Conservation (phyloP, 2,329 filamentous ascomycete species). For the Neonectria neomacrospora region DNA sequence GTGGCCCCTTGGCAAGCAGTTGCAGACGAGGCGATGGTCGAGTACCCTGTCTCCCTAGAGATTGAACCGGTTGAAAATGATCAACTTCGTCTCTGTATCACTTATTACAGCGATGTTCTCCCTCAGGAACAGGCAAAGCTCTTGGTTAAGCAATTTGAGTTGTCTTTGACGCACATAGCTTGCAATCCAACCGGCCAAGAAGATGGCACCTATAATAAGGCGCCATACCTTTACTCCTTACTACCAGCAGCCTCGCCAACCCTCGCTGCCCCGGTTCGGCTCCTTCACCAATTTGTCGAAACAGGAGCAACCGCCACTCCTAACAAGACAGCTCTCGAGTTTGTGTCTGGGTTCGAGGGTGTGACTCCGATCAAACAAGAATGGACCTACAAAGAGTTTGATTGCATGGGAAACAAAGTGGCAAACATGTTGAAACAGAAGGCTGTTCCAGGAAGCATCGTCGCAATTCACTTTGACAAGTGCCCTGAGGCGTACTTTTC, state of each 20-base stretch:
- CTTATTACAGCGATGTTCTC: slow-evolving; percentile 71
- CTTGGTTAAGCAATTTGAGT: slow-evolving; percentile 78
- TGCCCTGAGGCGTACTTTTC: slow-evolving; percentile 85
- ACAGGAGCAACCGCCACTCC: slow-evolving; percentile 66
- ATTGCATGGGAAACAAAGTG: slow-evolving; percentile 77
- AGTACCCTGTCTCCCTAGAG: slow-evolving; percentile 86
- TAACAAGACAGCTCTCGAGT: slow-evolving; percentile 76
- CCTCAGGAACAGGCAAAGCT: slow-evolving; percentile 74
- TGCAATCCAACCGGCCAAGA: slow-evolving; percentile 56
- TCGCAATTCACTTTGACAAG: slow-evolving; percentile 86
- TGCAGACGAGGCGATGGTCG: slow-evolving; percentile 75
- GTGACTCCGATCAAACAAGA: slow-evolving; percentile 56
- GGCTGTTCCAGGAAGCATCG: slow-evolving; percentile 67
- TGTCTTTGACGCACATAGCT: slow-evolving; percentile 69
- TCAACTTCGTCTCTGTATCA: slow-evolving; percentile 71
- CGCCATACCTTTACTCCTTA: slow-evolving; percentile 68
- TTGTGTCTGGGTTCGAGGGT: slow-evolving; percentile 68
- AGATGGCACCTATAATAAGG: slow-evolving; percentile 49
- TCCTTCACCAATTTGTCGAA: slow-evolving; percentile 86
- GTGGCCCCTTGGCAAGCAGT: slow-evolving; percentile 66
- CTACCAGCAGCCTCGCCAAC: slow-evolving; percentile 67
- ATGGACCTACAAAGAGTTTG: slow-evolving; percentile 82
- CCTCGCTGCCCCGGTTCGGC: slow-evolving; percentile 66
- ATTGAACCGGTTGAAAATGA: slow-evolving; percentile 66
- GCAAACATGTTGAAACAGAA: slow-evolving; percentile 69